Percentiles rank a stretch among this genome's conserved stretches.
phyloP scores from a whole-genome alignment of 352 stramenopile genomes.

The Pythium phragmitis region DNA sequence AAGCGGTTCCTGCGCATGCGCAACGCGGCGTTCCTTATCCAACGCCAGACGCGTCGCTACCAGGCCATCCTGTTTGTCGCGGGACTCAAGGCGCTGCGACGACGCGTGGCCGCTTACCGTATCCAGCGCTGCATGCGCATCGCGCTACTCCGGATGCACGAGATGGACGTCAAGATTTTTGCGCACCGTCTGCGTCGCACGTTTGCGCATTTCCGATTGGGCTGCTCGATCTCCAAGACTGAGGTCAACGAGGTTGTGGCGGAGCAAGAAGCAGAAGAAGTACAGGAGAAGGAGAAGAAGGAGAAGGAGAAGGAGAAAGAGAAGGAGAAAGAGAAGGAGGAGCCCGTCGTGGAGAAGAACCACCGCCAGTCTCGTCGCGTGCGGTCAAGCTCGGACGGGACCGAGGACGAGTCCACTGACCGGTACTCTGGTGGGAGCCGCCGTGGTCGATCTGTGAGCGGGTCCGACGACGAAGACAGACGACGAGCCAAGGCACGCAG shows the following conservation, averaged over 20 bases:
- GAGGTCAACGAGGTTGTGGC: neutral
- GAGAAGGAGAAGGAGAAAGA: too few species aligned
- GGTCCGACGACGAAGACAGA: slow-evolving; percentile 2
- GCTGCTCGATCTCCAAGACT: slow-evolving; percentile 14
- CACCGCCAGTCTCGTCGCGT: slow-evolving; percentile 1
- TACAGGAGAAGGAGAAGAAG: neutral
- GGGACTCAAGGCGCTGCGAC: slow-evolving; percentile 15
- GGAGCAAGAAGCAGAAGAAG: slow-evolving; percentile 13
- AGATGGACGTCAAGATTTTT: slow-evolving; percentile 25
- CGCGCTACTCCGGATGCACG: slow-evolving; percentile 16
- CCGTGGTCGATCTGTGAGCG: slow-evolving; percentile 1
- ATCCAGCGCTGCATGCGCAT: slow-evolving; percentile 28
- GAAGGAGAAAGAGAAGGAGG: too few species aligned
- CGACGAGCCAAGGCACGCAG: slow-evolving; percentile 10
- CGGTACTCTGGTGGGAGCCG: slow-evolving; percentile 4
- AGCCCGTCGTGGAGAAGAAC: neutral
- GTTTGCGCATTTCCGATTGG: slow-evolving; percentile 25
- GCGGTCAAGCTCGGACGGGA: slow-evolving; percentile 16
- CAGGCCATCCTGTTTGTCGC: slow-evolving; percentile 26
- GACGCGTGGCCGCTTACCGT: slow-evolving; percentile 19
- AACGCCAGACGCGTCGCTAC: slow-evolving; percentile 23
- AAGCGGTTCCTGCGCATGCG: slow-evolving; percentile 24
- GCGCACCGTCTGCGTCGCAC: slow-evolving; percentile 9
- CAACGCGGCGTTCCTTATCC: slow-evolving; percentile 12
- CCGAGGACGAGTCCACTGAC: slow-evolving; percentile 31